Percentiles rank a stretch among this genome's conserved stretches.
These are phyloP conservation scores for Serendipita indica DNA, from an alignment of 768 basidiomycete species.

Conservation along the genomic window DNA sequence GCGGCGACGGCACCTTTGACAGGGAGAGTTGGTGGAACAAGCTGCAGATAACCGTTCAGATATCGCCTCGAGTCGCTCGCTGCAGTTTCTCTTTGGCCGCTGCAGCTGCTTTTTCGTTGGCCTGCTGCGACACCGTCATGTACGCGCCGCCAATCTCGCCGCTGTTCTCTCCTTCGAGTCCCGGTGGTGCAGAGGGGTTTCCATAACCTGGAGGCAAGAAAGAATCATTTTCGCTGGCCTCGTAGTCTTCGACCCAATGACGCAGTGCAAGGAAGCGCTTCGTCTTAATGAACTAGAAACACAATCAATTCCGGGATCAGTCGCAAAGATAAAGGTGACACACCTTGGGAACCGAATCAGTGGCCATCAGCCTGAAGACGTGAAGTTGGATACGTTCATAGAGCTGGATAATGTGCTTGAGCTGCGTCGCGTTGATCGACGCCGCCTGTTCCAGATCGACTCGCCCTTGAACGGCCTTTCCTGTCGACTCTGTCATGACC, in stretches of 20 bases:
- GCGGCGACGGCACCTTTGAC: too few species aligned
- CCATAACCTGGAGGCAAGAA: constrained; percentile 38
- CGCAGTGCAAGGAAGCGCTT: constrained; percentile 65
- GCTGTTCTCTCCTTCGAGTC: constrained; percentile 38
- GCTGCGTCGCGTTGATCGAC: constrained; percentile 85
- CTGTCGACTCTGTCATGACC: constrained; percentile 61
- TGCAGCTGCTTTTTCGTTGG: constrained; percentile 33
- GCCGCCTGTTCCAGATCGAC: constrained; percentile 69
- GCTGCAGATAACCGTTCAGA: too few species aligned
- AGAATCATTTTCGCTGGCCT: constrained; percentile 38
- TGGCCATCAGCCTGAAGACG: constrained; percentile 95
- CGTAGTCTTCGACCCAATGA: constrained; percentile 64
- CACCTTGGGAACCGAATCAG: constrained; percentile 97
- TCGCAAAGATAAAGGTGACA: constrained; percentile 12
- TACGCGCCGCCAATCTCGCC: constrained; percentile 67
- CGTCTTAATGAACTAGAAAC: constrained; percentile 68
- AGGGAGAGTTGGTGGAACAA: too few species aligned
- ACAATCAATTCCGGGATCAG: constrained; percentile 13
- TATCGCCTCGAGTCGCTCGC: background rate
- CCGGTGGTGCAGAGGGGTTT: constrained; percentile 52
- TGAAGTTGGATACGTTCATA: constrained; percentile 96
- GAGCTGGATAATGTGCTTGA: constrained; percentile 81
- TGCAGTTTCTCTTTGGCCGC: constrained; percentile 4
- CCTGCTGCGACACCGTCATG: constrained; percentile 71
- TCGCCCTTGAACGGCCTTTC: constrained; percentile 62